Conservation (phyloP, 306 rosid species). For the Cicer yamashitae region DNA sequence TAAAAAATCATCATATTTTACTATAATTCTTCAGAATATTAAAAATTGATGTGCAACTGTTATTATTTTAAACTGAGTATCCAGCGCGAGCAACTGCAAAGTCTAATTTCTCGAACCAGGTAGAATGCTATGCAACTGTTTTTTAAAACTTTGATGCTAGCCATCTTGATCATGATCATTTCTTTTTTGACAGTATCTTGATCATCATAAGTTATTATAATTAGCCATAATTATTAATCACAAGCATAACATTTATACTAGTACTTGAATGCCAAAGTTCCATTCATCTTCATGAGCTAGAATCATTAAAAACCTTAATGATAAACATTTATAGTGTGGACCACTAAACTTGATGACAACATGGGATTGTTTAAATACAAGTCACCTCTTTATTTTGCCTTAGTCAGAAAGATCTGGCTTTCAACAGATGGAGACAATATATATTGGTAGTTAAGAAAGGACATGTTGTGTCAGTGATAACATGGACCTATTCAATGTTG, state of each 20-base stretch:
- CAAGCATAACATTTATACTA: conserved; percentile 19
- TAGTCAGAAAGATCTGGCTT: conserved; percentile 27
- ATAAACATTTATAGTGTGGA: conserved; percentile 38
- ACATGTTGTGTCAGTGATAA: conserved; percentile 7
- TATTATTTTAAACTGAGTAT: neutral
- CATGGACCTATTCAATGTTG: conserved; percentile 17
- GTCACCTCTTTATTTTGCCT: conserved; percentile 34
- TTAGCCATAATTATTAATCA: conserved; percentile 14
- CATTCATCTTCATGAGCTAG: neutral
- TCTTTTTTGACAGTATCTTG: neutral
- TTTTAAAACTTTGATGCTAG: neutral
- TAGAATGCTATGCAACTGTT: neutral
- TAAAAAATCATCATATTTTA: neutral
- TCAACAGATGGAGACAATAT: conserved; percentile 28
- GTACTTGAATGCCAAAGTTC: neutral
- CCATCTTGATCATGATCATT: neutral
- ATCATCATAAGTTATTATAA: neutral
- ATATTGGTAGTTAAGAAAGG: conserved; percentile 41
- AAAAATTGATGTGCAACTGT: neutral
- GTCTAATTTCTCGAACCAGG: too few species aligned
- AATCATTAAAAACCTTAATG: neutral
- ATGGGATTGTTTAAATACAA: conserved; percentile 27
- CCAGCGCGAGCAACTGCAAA: too few species aligned
- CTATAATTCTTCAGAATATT: neutral
- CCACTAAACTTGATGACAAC: conserved; percentile 31